Evolutionary conservation across 1,284 basidiomycete species (phyloP).

Genomic region (Ceratobasidium sp.): DNA sequence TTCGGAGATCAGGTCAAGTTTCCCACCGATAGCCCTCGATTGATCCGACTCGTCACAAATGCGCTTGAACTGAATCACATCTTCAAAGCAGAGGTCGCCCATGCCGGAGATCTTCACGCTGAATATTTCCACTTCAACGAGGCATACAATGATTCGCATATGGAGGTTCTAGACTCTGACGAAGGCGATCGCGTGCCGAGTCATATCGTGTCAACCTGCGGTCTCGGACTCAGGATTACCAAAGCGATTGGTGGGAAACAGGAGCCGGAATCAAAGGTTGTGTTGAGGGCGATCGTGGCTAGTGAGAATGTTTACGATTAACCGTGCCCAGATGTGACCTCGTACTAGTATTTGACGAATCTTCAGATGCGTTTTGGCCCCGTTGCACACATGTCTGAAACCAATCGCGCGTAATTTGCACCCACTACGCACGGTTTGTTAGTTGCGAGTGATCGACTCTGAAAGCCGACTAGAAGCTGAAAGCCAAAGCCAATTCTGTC

Average conservation of each 20-base stretch:
- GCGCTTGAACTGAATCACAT: neutral
- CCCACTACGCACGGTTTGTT: too few species aligned
- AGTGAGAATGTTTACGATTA: neutral
- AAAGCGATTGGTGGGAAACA: neutral
- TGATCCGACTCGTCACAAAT: neutral
- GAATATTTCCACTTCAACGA: neutral
- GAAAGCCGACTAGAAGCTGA: too few species aligned
- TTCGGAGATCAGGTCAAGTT: neutral
- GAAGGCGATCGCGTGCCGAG: neutral
- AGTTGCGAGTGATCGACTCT: too few species aligned
- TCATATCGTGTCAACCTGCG: conserved; percentile 3
- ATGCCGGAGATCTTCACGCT: neutral
- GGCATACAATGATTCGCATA: neutral
- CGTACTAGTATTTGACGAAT: too few species aligned
- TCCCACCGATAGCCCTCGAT: neutral
- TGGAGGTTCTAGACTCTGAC: neutral
- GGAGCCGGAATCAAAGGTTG: neutral
- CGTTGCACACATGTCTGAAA: too few species aligned
- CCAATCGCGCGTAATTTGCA: too few species aligned
- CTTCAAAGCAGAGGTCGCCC: neutral
- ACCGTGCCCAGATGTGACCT: too few species aligned
- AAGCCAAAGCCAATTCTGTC: too few species aligned
- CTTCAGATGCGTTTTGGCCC: too few species aligned
- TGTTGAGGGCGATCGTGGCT: neutral
- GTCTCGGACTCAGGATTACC: neutral